phyloP scores from a whole-genome alignment of 306 rosid species.

The Sesbania bispinosa region DNA sequence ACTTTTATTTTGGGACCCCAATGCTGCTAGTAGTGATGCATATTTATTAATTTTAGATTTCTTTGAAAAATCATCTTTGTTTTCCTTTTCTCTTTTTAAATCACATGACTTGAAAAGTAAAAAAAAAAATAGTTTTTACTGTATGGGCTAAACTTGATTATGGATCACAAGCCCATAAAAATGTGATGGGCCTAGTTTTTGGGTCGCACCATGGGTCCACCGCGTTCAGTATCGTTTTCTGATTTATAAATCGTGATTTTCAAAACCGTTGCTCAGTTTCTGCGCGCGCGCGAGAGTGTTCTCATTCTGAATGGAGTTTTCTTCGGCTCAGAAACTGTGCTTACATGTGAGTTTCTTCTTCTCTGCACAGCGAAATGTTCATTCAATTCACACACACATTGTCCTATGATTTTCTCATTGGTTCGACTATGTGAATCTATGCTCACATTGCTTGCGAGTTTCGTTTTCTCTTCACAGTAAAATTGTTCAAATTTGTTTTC shows the following conservation, averaged over 20 bases:
- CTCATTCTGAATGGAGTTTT: conserved; percentile 29
- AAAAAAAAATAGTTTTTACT: not conserved
- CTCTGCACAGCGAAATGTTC: not conserved
- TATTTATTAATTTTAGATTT: not conserved
- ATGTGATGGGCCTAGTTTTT: not conserved
- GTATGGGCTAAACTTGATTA: not conserved
- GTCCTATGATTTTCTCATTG: not conserved
- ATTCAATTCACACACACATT: not conserved
- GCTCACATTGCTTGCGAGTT: conserved; percentile 34
- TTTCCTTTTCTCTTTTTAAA: not conserved
- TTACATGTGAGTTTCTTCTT: conserved; percentile 30
- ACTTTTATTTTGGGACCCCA: conserved; percentile 18
- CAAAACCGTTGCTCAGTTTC: not conserved
- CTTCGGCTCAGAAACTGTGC: conserved; percentile 27
- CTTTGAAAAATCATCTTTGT: not conserved
- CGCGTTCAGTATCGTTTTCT: not conserved
- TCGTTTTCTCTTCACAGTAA: not conserved
- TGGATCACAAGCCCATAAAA: not conserved
- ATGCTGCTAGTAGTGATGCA: not conserved
- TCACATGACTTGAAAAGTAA: not conserved
- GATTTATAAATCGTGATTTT: not conserved
- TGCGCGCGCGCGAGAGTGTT: conserved; percentile 21
- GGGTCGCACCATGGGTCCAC: not conserved
- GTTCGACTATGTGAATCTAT: not conserved
- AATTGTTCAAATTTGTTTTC: not conserved